A percentile compares a stretch with the other conserved stretches of the same genome.
Evolutionary conservation across 148 eudicot species (phyloP).

Genomic region (Camellia sinensis): DNA sequence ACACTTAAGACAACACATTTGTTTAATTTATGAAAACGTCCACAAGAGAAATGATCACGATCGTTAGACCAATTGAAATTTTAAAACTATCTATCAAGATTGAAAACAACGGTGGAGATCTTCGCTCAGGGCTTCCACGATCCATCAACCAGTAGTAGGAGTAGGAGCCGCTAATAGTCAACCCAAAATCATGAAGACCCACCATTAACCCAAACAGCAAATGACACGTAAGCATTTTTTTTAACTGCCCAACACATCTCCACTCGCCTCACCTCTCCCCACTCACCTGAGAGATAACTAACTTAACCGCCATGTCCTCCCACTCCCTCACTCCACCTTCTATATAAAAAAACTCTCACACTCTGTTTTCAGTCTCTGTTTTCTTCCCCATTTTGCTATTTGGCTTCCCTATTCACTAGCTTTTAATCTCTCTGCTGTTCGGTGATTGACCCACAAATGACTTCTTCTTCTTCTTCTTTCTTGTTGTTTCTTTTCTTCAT

Average conservation of each 20-base stretch:
- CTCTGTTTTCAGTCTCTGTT: not conserved
- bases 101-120: too few species aligned
- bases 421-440: too few species aligned
- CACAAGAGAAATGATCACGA: too few species aligned
- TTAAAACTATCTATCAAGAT: too few species aligned
- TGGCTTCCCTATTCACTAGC: not conserved
- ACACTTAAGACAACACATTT: too few species aligned
- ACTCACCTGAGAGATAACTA: slow-evolving; percentile 11
- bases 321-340: not conserved
- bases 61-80: too few species aligned
- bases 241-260: not conserved
- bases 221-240: not conserved
- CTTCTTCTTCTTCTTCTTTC: not conserved
- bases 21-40: too few species aligned
- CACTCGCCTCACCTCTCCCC: slow-evolving; percentile 3
- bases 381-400: not conserved
- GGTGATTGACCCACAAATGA: not conserved
- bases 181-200: not conserved
- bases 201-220: not conserved
- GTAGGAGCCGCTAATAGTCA: too few species aligned
- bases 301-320: slow-evolving; percentile 16
- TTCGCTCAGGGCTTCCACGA: too few species aligned
- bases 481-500: not conserved
- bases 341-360: not conserved
- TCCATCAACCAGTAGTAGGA: too few species aligned